These are phyloP conservation scores for Rosellinia necatrix DNA, from an alignment of 2,329 filamentous ascomycete species.

Conservation along the genomic window DNA sequence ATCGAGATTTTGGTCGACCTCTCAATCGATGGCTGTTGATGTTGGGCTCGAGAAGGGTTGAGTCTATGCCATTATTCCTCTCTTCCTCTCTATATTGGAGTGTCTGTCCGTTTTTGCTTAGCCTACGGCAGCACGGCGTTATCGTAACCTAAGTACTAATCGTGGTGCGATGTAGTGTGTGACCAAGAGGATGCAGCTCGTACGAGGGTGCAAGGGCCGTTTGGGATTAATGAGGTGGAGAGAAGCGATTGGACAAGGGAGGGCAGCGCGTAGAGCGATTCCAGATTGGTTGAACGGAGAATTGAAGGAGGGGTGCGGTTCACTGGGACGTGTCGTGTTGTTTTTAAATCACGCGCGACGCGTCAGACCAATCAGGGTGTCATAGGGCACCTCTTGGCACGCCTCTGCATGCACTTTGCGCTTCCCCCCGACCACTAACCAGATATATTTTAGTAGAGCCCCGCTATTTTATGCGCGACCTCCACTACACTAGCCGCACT, in stretches of 20 bases:
- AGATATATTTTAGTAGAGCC: background rate
- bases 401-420: constrained; percentile 26
- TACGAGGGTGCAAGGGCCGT: constrained; percentile 22
- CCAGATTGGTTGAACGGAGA: constrained; percentile 24
- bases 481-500: background rate
- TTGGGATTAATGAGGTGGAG: constrained; percentile 22
- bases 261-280: constrained; percentile 26
- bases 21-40: background rate
- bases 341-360: constrained; percentile 22
- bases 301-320: constrained; percentile 9
- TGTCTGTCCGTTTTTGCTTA: background rate
- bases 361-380: constrained; percentile 23
- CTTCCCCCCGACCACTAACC: constrained; percentile 5
- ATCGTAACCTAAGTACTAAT: constrained; percentile 12
- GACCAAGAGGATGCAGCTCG: constrained; percentile 21
- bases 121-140: constrained; percentile 5
- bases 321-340: constrained; percentile 24
- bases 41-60: background rate
- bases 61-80: constrained; percentile 1
- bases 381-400: background rate
- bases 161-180: constrained; percentile 21
- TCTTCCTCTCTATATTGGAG: background rate
- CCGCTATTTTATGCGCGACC: background rate
- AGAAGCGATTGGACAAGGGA: constrained; percentile 25
- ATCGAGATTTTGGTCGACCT: background rate